These are phyloP conservation scores for Gaertneriomyces sp. DNA, from an alignment of 192 early-diverging fungal species.

Conservation along the genomic window DNA sequence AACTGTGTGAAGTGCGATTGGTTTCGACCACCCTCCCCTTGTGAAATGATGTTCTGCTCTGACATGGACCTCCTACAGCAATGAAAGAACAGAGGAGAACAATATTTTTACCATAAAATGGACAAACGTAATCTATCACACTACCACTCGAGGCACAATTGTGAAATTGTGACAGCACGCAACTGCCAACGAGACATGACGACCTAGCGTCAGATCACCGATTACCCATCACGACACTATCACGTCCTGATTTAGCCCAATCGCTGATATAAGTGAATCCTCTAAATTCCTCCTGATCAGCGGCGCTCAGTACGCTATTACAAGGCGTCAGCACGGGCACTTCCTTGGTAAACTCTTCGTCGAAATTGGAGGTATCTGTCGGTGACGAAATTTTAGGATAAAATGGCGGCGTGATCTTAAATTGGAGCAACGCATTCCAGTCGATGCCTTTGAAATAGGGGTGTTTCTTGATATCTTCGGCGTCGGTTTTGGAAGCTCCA, in stretches of 20 bases:
- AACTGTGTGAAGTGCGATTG: too few species aligned
- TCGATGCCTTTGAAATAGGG: conserved; percentile 92
- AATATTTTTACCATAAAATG: conserved; percentile 88
- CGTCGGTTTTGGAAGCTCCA: conserved; percentile 78
- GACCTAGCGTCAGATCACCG: too few species aligned
- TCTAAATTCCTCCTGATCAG: conserved; percentile 90
- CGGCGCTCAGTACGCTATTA: conserved; percentile 70
- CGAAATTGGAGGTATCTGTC: conserved; percentile 97
- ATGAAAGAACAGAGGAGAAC: conserved; percentile 75
- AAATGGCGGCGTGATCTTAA: conserved; percentile 85
- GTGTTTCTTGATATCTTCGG: conserved; percentile 90
- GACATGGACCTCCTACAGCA: too few species aligned
- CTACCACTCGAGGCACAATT: too few species aligned
- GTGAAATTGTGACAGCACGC: too few species aligned
- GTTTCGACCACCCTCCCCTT: too few species aligned
- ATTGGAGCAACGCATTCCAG: conserved; percentile 93
- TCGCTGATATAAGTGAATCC: conserved; percentile 71
- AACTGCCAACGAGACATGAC: too few species aligned
- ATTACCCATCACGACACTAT: too few species aligned
- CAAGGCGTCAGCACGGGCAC: conserved; percentile 89
- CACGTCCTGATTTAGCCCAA: conserved; percentile 28
- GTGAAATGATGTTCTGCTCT: too few species aligned
- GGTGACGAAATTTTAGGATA: conserved; percentile 45
- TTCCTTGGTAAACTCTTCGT: conserved; percentile 96
- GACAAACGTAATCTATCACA: conserved; percentile 78